These are phyloP conservation scores for Funneliformis caledonium DNA, from an alignment of 371 early-diverging fungal genomes.

Conservation along the genomic window DNA sequence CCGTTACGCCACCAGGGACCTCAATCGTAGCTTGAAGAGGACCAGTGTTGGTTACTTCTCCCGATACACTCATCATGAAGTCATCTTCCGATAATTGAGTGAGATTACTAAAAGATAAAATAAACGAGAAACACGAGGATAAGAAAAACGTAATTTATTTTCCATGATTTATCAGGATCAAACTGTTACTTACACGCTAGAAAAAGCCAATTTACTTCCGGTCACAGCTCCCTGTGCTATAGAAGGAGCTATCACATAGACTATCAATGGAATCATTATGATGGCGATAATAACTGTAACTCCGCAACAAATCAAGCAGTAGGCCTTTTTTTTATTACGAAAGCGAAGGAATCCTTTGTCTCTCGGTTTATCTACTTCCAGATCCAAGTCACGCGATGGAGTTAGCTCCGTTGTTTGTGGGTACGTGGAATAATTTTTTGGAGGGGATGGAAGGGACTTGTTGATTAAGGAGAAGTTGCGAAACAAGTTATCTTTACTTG, in stretches of 20 bases:
- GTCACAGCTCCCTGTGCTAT: constrained; percentile 37
- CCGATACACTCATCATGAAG: constrained; percentile 54
- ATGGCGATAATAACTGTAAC: neutral
- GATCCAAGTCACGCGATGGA: constrained; percentile 1
- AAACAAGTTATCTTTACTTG: neutral
- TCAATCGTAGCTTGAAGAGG: constrained; percentile 55
- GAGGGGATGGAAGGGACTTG: neutral
- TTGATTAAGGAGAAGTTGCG: neutral
- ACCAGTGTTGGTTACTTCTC: constrained; percentile 58
- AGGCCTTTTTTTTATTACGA: constrained; percentile 6
- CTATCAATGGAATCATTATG: constrained; percentile 26
- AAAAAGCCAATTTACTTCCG: constrained; percentile 36
- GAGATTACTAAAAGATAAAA: neutral
- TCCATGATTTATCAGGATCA: neutral
- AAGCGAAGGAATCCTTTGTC: neutral
- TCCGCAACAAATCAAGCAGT: constrained; percentile 34
- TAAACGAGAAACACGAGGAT: neutral
- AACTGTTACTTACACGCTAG: constrained; percentile 8
- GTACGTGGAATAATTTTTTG: neutral
- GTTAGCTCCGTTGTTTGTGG: neutral
- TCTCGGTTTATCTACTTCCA: neutral
- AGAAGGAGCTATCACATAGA: constrained; percentile 36
- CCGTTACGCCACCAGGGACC: constrained; percentile 53
- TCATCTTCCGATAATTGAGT: constrained; percentile 46
- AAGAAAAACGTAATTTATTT: neutral